Evolutionary conservation across 2,329 filamentous ascomycete species (phyloP).

Genomic region (Thielaviopsis punctulata): DNA sequence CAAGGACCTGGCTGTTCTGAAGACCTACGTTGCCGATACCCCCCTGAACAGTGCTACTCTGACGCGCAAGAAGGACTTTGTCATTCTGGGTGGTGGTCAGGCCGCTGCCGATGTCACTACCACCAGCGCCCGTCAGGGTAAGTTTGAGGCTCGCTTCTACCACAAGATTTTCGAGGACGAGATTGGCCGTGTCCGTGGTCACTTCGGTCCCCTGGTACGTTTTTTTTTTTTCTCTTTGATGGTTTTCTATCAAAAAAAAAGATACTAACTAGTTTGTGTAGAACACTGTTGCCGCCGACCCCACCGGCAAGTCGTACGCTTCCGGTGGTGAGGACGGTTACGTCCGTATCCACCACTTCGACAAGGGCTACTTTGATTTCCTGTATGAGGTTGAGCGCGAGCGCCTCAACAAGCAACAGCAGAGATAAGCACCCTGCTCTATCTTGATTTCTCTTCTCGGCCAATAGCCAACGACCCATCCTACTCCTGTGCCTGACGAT

Average conservation of each 20-base stretch:
- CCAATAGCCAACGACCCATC: background rate
- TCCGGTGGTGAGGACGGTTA: constrained; percentile 97
- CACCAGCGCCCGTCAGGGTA: constrained; percentile 83
- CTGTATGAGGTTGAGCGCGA: constrained; percentile 97
- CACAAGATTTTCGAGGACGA: constrained; percentile 99
- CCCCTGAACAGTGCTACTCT: constrained; percentile 92
- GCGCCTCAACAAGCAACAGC: constrained; percentile 26
- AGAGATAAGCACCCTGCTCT: constrained; percentile 5
- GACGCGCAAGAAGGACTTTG: constrained; percentile 90
- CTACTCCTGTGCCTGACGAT: constrained; percentile 1
- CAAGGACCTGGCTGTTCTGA: constrained; percentile 76
- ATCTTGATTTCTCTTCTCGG: background rate
- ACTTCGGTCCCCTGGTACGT: constrained; percentile 70
- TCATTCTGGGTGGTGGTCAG: constrained; percentile 94
- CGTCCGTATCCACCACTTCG: constrained; percentile 94
- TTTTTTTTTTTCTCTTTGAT: background rate
- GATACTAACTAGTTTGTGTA: constrained; percentile 14
- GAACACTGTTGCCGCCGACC: constrained; percentile 91
- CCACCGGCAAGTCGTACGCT: constrained; percentile 80
- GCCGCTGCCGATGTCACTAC: constrained; percentile 98
- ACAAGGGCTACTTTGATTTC: constrained; percentile 98
- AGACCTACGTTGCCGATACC: constrained; percentile 83
- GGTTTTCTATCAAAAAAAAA: background rate
- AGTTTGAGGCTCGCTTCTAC: constrained; percentile 98
- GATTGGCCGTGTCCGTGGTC: constrained; percentile 88